A percentile compares a stretch with the other conserved stretches of the same genome.
phyloP scores from a whole-genome alignment of 305 asterid genomes.

The Fraxinus latifolia region DNA sequence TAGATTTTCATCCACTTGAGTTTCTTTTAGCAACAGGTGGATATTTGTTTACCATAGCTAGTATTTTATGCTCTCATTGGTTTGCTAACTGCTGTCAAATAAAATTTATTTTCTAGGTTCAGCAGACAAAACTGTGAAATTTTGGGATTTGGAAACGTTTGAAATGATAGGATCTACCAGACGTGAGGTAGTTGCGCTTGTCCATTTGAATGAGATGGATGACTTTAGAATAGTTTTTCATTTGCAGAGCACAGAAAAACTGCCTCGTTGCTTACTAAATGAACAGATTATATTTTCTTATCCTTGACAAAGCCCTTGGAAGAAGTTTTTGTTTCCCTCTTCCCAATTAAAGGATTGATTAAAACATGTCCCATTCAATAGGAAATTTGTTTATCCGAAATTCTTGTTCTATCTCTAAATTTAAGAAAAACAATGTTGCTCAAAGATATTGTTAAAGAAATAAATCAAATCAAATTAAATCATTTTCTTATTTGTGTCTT shows the following conservation, averaged over 20 bases:
- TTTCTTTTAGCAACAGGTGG: slow-evolving; percentile 92
- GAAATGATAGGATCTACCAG: slow-evolving; percentile 95
- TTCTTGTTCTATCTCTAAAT: neutral
- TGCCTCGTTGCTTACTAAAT: neutral
- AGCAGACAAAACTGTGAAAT: slow-evolving; percentile 89
- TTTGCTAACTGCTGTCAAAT: slow-evolving; percentile 9
- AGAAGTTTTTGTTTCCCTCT: neutral
- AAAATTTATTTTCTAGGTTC: slow-evolving; percentile 62
- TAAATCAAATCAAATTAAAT: neutral
- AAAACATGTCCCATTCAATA: neutral
- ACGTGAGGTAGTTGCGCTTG: slow-evolving; percentile 48
- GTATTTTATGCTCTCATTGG: slow-evolving; percentile 5
- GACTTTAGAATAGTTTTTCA: neutral
- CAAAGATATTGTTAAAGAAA: slow-evolving; percentile 1
- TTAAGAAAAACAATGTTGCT: neutral
- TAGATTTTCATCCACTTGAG: slow-evolving; percentile 94
- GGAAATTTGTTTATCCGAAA: neutral
- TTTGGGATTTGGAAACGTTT: slow-evolving; percentile 99
- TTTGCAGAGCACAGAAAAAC: neutral
- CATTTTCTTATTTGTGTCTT: neutral
- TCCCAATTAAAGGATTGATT: neutral
- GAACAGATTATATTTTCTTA: neutral
- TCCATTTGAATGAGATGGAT: slow-evolving; percentile 2
- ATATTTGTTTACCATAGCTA: slow-evolving; percentile 6
- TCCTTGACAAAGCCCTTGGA: neutral